phyloP scores from a whole-genome alignment of 176 grass and related monocot species.

The Cenchrus purpureus region DNA sequence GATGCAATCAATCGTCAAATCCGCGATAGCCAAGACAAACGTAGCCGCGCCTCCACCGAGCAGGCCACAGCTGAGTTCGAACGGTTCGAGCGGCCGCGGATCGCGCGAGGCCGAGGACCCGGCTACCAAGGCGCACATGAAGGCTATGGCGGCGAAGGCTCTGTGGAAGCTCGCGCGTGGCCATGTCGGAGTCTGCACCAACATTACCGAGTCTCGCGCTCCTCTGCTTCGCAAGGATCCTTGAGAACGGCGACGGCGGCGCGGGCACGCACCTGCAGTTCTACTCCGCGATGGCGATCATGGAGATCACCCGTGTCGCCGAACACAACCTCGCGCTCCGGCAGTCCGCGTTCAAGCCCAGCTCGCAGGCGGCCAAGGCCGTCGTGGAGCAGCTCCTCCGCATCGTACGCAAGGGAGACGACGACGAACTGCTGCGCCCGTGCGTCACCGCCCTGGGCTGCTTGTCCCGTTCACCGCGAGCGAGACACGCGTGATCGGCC shows the following conservation, averaged over 20 bases:
- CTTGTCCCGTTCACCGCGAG: constrained; percentile 77
- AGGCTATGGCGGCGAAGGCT: constrained; percentile 93
- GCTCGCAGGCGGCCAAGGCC: constrained; percentile 57
- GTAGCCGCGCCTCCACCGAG: not conserved
- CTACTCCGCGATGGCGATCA: constrained; percentile 78
- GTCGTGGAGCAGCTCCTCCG: constrained; percentile 75
- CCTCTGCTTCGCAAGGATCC: constrained; percentile 85
- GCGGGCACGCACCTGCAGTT: constrained; percentile 53
- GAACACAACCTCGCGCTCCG: constrained; percentile 75
- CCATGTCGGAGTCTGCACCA: constrained; percentile 68
- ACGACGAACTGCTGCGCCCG: constrained; percentile 66
- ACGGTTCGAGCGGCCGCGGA: constrained; percentile 41
- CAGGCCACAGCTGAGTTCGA: constrained; percentile 29
- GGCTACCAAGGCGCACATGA: constrained; percentile 64
- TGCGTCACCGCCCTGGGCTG: constrained; percentile 78
- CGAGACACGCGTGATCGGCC: constrained; percentile 79
- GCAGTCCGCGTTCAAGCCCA: constrained; percentile 90
- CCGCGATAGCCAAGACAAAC: constrained; percentile 52
- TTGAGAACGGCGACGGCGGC: constrained; percentile 59
- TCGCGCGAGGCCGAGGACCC: constrained; percentile 61
- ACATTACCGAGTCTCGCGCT: constrained; percentile 89
- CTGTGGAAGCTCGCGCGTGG: constrained; percentile 70
- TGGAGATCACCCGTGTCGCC: constrained; percentile 84
- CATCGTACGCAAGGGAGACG: constrained; percentile 52
- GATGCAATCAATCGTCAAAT: constrained; percentile 69